Base-by-base conservation (phyloP, 1,139 yeast genomes). In the Saccharomyces hybrid region DNA sequence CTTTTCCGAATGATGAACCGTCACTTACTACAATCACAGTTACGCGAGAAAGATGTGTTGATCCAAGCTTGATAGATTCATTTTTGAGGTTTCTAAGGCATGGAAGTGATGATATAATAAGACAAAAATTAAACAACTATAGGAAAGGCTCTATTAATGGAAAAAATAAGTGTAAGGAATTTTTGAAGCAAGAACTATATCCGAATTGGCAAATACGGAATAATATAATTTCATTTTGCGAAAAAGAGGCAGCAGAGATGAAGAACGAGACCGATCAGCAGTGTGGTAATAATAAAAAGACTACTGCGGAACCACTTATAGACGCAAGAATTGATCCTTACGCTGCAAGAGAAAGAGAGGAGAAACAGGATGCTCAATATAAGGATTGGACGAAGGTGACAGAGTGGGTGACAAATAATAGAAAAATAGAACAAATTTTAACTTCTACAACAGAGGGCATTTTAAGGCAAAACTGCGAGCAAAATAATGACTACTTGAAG, bases 251-350 rank as follows among this genome's bases (percentile, higher is more conserved):
- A 9, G 51, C 56, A 3, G 50, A 51, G 8, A 57, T 71, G 64
- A 60, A 66, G 51, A 29, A 51, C 5, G 73, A 72, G 42, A 57
- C 71, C 3, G 69, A 69, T 38, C 13, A 28, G 31, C 32, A 16
- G 50, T 46, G 26, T 31, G 8, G 13, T 44, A 47, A 14, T 4
- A 14, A 7, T 7, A 57, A 60, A 3, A 63, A 63, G 5, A 50
- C 49, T 7, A 26, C 47, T 8, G 49, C 2, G n/a, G 42, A 20
- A 29, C 56, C 62, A 4, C 53, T 56, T 52, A 58, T 65, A 48
- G 67, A 67, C 16, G 63, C 69, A 3, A 63, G 78, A 31, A 57
- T 76, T 5, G 80, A 79, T 59, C 82, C 83, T 0, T 79, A 79
- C 57, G 78, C 76, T 2, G 68, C 71, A 9, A 69, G 73, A 51